Base-by-base conservation (phyloP, 352 stramenopile species). In the Phytophthora gonapodyides region DNA sequence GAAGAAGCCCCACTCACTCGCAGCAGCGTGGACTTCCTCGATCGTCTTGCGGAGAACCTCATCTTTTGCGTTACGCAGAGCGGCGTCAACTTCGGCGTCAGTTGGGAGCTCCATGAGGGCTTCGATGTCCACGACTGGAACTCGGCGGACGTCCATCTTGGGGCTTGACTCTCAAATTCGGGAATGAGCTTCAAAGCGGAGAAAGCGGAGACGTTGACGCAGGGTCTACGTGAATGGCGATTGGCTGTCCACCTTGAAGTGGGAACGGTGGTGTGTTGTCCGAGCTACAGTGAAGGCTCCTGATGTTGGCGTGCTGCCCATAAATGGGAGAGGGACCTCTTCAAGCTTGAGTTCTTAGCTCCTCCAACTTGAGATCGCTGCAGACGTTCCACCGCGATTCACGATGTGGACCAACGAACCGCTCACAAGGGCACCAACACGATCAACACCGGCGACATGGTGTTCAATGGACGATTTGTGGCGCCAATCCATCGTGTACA, bases 1-100 rank as follows among this genome's bases (percentile, higher is more conserved):
- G 73, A 98, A 98, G 73, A 98, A 98, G 9, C 94, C 91, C 80
- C 82, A 97, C 46, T 90, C 78, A 21, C 70, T 72, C 45, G 87
- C 44, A 30, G 56, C 44, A 44, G 46, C 34, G 1, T 31, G 46
- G 3, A 51, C 46, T 10, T 42, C 89, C 0, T 89, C 89, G 0
- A 61, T 41, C 24, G 50, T 50, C 6, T 17, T 15, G 46, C 15
- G n/a, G 13, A 85, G 43, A 17, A 30, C 42, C 38, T 41, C 43
- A 10, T 65, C 40, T 1, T 61, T 40, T 0, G 49, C 10, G 8
- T 48, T 15, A 8, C 10, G 35, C 33, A 80, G 51, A 24, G 41
- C 61, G 2, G 50, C 41, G 2, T 72, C 56, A 34, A 82, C 66
- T 15, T 73, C 35, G 0, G 41, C 60, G 53, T 84, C 67, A 38